Evolutionary conservation across 1,139 yeast genomes (phyloP), one percentile per base, ranked within the genome.

Genomic region (Suhomyces bribrorum): DNA sequence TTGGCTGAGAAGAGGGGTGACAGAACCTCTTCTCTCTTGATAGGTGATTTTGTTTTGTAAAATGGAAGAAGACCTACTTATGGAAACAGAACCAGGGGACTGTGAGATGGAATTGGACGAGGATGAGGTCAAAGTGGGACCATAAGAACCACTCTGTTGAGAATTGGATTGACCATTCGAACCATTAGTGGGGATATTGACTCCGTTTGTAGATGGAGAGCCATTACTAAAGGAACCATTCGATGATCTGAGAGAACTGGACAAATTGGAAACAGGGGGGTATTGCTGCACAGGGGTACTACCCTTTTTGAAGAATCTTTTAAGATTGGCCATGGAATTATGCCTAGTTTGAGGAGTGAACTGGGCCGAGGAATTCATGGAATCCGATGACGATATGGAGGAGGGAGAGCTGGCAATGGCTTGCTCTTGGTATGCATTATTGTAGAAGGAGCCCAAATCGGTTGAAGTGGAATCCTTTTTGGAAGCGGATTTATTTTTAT

Each of bases 321-420:
- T 79, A 49, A 83, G 62, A 47, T 84, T 88, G 24, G 86, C 84
- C 88, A 83, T 84, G 7, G 89, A 81, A 46, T 82, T 81, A 51
- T 83, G 89, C 46, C 77, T 59, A 7, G 72, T 54, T 28, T 44
- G 52, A n/a, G 55, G 66, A 28, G 45, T 34, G 28, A 49, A 44
- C 13, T 41, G 39, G 14, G 51, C 48, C n/a, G 43, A 42, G 12
- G 61, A 53, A 33, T 24, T 43, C 33, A 40, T 26, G n/a, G 73
- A 66, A 11, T 71, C 77, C 14, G 53, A 38, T 13, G 73, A 67
- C 3, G 74, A 66, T 15, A 65, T 43, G 7, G 75, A 66, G 7
- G 68, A 56, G 0, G 77, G 75, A 24, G 75, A 67, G 31, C 63
- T 55, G 2, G 66, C 59, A 22, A 62, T 47, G 29, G 53, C 50